phyloP scores from a whole-genome alignment of 2,329 filamentous ascomycete genomes.

The Niveomyces coronatus region DNA sequence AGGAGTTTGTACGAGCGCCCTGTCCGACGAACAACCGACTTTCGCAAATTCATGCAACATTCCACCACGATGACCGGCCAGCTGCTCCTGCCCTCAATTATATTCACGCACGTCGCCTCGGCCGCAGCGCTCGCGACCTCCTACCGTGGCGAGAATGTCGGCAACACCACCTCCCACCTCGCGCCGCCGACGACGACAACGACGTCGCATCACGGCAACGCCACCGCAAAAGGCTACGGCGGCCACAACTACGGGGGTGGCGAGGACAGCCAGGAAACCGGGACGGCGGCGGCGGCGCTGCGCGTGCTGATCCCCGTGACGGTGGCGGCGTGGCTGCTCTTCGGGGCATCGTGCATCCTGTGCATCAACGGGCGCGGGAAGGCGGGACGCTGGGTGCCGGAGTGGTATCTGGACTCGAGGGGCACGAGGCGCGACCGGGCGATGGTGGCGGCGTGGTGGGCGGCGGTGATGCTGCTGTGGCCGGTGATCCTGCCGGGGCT shows the following conservation, averaged over 20 bases:
- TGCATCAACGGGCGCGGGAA: slow-evolving; percentile 20
- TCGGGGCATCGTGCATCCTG: slow-evolving; percentile 22
- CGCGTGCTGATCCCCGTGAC: slow-evolving; percentile 18
- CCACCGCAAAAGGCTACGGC: neutral
- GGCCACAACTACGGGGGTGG: no score
- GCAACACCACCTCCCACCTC: no score
- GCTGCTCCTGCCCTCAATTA: no score
- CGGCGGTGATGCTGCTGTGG: slow-evolving; percentile 19
- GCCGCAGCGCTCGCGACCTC: no score
- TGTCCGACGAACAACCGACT: no score
- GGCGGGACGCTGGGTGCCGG: slow-evolving; percentile 22
- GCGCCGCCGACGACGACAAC: neutral
- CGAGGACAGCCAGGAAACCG: no score
- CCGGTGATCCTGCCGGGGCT: slow-evolving; percentile 58
- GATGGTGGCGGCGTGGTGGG: slow-evolving; percentile 20
- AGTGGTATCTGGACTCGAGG: slow-evolving; percentile 23
- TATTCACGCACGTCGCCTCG: no score
- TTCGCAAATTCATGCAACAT: no score
- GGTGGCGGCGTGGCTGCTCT: slow-evolving; percentile 20
- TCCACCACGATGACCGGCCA: no score
- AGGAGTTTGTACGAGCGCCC: no score
- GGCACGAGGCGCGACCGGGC: slow-evolving; percentile 14
- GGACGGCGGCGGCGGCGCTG: slow-evolving; percentile 5
- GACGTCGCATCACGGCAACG: neutral
- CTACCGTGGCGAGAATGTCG: no score